These are phyloP conservation scores for Chlamydomonas urium DNA, from an alignment of 139 green algal genomes.

Conservation along the genomic window DNA sequence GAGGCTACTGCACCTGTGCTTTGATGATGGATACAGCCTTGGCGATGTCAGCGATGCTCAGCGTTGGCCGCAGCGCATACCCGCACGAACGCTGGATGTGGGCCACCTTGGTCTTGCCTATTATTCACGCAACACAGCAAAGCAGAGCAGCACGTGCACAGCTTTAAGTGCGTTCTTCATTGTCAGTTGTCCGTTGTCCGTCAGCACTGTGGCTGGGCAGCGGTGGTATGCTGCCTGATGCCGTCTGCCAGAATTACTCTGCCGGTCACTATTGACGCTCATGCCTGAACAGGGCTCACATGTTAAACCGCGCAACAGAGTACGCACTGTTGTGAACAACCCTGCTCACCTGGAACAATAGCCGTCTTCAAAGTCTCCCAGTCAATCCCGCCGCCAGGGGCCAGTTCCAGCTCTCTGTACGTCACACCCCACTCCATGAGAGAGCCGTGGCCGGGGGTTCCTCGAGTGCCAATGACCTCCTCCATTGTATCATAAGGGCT, in stretches of 20 bases:
- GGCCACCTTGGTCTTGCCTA: slow-evolving; percentile 61
- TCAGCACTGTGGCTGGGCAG: too few species aligned
- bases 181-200: too few species aligned
- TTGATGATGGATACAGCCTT: slow-evolving; percentile 37
- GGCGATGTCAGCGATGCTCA: slow-evolving; percentile 75
- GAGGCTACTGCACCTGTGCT: slow-evolving; percentile 25
- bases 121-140: not conserved
- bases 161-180: not conserved
- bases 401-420: slow-evolving; percentile 74
- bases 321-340: too few species aligned
- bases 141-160: not conserved
- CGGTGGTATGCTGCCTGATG: too few species aligned
- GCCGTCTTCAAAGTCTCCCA: slow-evolving; percentile 59
- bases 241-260: too few species aligned
- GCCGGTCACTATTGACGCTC: too few species aligned
- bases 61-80: slow-evolving; percentile 81
- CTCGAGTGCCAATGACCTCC: slow-evolving; percentile 87
- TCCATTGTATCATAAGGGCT: slow-evolving; percentile 95
- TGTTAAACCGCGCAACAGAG: too few species aligned
- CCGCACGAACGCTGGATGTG: slow-evolving; percentile 94
- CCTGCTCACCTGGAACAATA: slow-evolving; percentile 48
- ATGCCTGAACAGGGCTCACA: too few species aligned
- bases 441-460: slow-evolving; percentile 63
- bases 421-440: slow-evolving; percentile 82
- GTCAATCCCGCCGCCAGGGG: slow-evolving; percentile 57